Conservation (phyloP, 495 filamentous ascomycete genomes). For the Saxophila tyrrhenica region DNA sequence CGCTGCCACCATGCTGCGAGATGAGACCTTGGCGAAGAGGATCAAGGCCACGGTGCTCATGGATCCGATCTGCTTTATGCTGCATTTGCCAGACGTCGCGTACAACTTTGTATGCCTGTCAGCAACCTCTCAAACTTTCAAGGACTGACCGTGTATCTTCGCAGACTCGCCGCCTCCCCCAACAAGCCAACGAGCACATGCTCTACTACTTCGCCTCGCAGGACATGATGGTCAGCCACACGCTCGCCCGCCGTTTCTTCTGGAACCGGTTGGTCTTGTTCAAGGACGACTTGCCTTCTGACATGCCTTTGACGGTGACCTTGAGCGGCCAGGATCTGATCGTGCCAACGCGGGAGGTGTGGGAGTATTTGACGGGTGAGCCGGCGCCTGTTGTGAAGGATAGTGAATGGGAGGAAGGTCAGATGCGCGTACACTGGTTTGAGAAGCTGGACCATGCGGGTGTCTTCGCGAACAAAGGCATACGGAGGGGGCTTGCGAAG, state of each 20-base stretch:
- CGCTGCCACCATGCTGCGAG: slow-evolving; percentile 49
- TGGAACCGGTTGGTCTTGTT: slow-evolving; percentile 58
- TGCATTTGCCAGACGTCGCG: slow-evolving; percentile 58
- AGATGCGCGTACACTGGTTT: slow-evolving; percentile 49
- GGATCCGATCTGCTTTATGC: slow-evolving; percentile 53
- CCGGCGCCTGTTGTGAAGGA: not conserved
- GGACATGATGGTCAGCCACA: slow-evolving; percentile 51
- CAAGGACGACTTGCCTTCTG: slow-evolving; percentile 43
- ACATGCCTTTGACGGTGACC: slow-evolving; percentile 40
- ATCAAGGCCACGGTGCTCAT: slow-evolving; percentile 44
- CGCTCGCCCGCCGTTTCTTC: slow-evolving; percentile 51
- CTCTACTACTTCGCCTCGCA: slow-evolving; percentile 57
- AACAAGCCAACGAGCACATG: slow-evolving; percentile 49
- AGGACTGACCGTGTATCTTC: too few relatives aligned
- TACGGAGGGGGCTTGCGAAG: not conserved
- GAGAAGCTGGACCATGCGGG: slow-evolving; percentile 52
- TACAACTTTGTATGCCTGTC: slow-evolving; percentile 50
- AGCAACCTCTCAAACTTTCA: too few relatives aligned
- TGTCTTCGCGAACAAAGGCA: slow-evolving; percentile 36
- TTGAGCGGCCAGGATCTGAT: slow-evolving; percentile 52
- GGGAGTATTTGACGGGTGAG: slow-evolving; percentile 38
- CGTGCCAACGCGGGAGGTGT: slow-evolving; percentile 45
- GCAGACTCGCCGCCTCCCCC: slow-evolving; percentile 40
- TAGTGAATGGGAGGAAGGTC: slow-evolving; percentile 35
- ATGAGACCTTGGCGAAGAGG: slow-evolving; percentile 28